Evolutionary conservation across 2,329 filamentous ascomycete species (phyloP).

Genomic region (Akanthomyces lecanii): DNA sequence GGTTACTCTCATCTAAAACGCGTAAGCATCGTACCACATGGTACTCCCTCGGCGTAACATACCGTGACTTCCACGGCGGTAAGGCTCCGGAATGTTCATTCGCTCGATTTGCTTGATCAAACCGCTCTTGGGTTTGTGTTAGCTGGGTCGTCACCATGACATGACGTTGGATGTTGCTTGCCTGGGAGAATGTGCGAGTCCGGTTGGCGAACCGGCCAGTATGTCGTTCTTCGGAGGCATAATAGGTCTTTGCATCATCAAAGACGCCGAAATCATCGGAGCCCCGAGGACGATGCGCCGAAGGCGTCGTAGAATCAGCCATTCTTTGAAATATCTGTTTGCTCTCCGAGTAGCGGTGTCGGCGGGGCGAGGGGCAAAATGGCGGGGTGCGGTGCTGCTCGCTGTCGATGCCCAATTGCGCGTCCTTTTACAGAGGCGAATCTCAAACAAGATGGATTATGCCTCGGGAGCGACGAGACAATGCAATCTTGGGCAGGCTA

Average conservation of each 20-base stretch:
- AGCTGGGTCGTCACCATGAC: constrained; percentile 21
- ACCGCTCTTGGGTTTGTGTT: constrained; percentile 43
- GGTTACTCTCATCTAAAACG: constrained; percentile 64
- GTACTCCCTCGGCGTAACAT: constrained; percentile 21
- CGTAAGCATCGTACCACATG: not conserved
- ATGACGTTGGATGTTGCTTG: constrained; percentile 24
- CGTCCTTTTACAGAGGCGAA: not conserved
- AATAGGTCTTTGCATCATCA: constrained; percentile 57
- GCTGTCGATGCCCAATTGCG: not conserved
- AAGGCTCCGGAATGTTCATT: constrained; percentile 49
- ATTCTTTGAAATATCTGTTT: constrained; percentile 10
- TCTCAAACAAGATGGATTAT: not conserved
- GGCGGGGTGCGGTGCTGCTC: not conserved
- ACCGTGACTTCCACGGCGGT: constrained; percentile 58
- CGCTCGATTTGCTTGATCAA: constrained; percentile 51
- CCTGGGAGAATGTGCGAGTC: constrained; percentile 55
- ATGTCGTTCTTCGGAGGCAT: constrained; percentile 52
- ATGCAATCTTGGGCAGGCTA: not conserved
- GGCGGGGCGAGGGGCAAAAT: constrained; percentile 8
- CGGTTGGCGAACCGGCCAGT: constrained; percentile 45
- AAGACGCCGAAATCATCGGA: constrained; percentile 49
- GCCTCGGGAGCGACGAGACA: not conserved
- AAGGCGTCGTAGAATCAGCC: constrained; percentile 13
- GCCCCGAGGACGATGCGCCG: constrained; percentile 23
- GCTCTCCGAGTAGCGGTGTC: constrained; percentile 15